A percentile compares a stretch with the other conserved stretches of the same genome.
Conservation (phyloP, 148 eudicot genomes). For the Nepenthes gracilis region DNA sequence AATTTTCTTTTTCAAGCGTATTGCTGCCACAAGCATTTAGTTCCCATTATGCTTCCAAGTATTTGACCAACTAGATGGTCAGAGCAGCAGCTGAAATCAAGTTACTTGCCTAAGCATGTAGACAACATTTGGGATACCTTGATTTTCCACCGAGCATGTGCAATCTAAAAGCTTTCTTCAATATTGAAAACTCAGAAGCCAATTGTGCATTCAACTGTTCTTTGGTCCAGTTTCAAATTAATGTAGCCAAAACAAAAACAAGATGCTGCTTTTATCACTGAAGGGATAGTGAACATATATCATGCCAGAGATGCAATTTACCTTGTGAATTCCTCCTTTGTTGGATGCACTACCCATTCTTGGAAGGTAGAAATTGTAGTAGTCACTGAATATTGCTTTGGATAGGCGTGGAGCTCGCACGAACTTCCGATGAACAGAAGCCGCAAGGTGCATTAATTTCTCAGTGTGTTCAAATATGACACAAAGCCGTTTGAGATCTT, state of each 20-base stretch:
- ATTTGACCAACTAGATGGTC: too few species aligned
- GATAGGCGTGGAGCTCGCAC: slow-evolving; percentile 55
- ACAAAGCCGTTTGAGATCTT: slow-evolving; percentile 58
- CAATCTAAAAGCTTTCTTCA: too few species aligned
- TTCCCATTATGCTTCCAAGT: too few species aligned
- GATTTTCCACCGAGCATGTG: too few species aligned
- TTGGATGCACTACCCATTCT: slow-evolving; percentile 43
- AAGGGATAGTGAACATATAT: background rate
- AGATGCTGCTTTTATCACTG: background rate
- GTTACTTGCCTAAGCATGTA: too few species aligned
- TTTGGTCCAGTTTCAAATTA: too few species aligned
- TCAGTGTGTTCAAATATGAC: slow-evolving; percentile 57
- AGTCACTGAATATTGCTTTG: slow-evolving; percentile 53
- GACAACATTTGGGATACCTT: too few species aligned
- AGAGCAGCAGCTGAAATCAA: too few species aligned
- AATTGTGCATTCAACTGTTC: background rate
- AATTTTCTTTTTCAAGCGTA: too few species aligned
- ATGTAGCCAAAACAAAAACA: too few species aligned
- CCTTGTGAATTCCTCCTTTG: slow-evolving; percentile 26
- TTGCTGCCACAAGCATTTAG: too few species aligned
- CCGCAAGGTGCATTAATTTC: slow-evolving; percentile 51
- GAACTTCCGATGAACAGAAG: slow-evolving; percentile 80
- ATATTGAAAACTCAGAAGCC: too few species aligned
- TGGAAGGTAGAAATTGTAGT: slow-evolving; percentile 46
- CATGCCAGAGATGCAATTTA: slow-evolving; percentile 11